phyloP scores from a whole-genome alignment of 2,329 filamentous ascomycete species.

The Septoria petroselini region DNA sequence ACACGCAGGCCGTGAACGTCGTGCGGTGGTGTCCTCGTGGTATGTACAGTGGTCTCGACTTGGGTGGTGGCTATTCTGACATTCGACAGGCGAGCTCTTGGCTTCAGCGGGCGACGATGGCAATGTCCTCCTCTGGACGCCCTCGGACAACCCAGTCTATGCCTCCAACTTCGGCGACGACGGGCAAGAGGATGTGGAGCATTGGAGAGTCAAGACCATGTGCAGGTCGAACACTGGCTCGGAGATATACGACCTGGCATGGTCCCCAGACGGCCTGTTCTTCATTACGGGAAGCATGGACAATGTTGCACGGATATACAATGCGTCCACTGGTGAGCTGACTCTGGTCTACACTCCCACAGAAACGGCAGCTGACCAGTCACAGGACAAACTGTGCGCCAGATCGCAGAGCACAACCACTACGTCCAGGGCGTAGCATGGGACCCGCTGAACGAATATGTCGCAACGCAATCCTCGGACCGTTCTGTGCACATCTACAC shows the following conservation, averaged over 20 bases:
- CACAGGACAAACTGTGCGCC: slow-evolving; percentile 68
- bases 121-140: slow-evolving; percentile 94
- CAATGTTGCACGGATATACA: slow-evolving; percentile 96
- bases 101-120: slow-evolving; percentile 96
- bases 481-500: slow-evolving; percentile 97
- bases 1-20: slow-evolving; percentile 96
- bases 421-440: slow-evolving; percentile 98
- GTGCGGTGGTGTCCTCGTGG: slow-evolving; percentile 94
- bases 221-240: slow-evolving; percentile 81
- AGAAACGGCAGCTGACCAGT: slow-evolving; percentile 22
- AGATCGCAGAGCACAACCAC: slow-evolving; percentile 96
- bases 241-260: slow-evolving; percentile 96
- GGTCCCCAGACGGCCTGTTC: slow-evolving; percentile 94
- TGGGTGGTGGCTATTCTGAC: neutral
- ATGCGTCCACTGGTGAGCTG: slow-evolving; percentile 73
- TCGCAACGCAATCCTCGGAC: slow-evolving; percentile 96
- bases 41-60: slow-evolving; percentile 42
- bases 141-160: slow-evolving; percentile 69
- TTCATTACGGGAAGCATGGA: slow-evolving; percentile 99
- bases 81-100: slow-evolving; percentile 73
- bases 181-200: slow-evolving; percentile 86
- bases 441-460: slow-evolving; percentile 97
- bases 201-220: slow-evolving; percentile 97
- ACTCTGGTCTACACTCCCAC: neutral
- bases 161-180: slow-evolving; percentile 72